Evolutionary conservation across 768 basidiomycete genomes (phyloP).

Genomic region (Flagelloscypha sp.): DNA sequence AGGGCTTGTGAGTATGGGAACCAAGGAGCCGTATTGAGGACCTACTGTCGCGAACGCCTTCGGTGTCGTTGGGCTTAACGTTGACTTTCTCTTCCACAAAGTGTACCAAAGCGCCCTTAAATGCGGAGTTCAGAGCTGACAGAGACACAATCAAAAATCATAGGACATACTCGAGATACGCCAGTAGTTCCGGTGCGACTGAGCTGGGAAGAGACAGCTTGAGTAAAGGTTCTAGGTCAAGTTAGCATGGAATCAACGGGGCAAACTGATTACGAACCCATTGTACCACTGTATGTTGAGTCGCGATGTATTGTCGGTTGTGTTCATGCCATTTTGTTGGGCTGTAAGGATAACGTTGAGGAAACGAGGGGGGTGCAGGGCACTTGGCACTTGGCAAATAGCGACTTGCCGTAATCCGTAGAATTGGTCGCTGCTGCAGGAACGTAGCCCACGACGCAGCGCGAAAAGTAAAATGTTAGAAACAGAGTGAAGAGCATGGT

Average conservation of each 20-base stretch:
- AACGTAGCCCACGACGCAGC: conserved; percentile 45
- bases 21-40: conserved; percentile 6
- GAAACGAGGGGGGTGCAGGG: no score
- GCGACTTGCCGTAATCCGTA: conserved; percentile 34
- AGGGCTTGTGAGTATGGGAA: conserved; percentile 13
- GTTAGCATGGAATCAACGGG: neutral
- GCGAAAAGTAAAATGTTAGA: no score
- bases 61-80: conserved; percentile 41
- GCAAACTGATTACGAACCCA: conserved; percentile 26
- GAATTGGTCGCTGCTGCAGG: conserved; percentile 70
- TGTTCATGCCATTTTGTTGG: conserved; percentile 39
- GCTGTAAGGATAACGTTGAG: no score
- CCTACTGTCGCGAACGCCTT: conserved; percentile 13
- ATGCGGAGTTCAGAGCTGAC: conserved; percentile 4
- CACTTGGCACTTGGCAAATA: no score
- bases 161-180: conserved; percentile 47
- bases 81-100: conserved; percentile 59
- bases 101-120: conserved; percentile 74
- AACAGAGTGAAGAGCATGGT: no score
- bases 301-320: conserved; percentile 48
- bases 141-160: conserved; percentile 3
- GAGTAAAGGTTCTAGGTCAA: conserved; percentile 35
- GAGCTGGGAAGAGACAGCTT: conserved; percentile 55
- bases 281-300: conserved; percentile 58
- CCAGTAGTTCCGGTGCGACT: conserved; percentile 41